Evolutionary conservation across 2,329 filamentous ascomycete species (phyloP), one percentile per base, ranked within the genome.

Genomic region (Cladosporium sp.): DNA sequence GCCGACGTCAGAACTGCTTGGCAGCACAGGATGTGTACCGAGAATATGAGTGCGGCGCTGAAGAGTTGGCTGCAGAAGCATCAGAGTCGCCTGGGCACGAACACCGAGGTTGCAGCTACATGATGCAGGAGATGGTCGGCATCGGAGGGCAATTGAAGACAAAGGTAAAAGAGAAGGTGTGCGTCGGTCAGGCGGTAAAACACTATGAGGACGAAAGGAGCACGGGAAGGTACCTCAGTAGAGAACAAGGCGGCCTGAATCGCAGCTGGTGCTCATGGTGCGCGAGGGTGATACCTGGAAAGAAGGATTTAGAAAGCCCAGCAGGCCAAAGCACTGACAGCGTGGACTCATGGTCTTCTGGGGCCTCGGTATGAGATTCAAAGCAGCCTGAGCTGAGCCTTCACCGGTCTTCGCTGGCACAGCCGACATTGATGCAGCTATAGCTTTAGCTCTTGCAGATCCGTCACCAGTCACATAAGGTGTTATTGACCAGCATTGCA

Each of bases 191-290:
- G 5, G 92, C 90, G 68, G 94, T 97, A 14, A 90, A 90, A 68
- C 92, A 97, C 76, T 93, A 89, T 80, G 90, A 91, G 69, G 92
- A 94, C 74, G 92, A 96, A 78, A 84, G 86, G 65, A 85, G 85
- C 40, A 83, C 84, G 8, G 87, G 87, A 5, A 83, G 84, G 65
- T 89, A 90, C 70, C 80, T 97, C 29, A 83, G 84, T 18, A 81
- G 89, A 28, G 94, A 98, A 78, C 84, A 89, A 63, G 82, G 82
- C 16, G 91, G 91, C 0, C 78, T 80, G 58, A 83, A 88, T 65
- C 85, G 93, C 67, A 93, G 91, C 75, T 97, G 92, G 92, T 98
- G 93, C 77, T 92, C 91, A 0, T 97, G 94, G 93, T 98, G 94
- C 77, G 87, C 84, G 77, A 84, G 92, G 67, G 72, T 76, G 12